Base-by-base conservation (phyloP, 83 land plant species). In the Picea abies region DNA sequence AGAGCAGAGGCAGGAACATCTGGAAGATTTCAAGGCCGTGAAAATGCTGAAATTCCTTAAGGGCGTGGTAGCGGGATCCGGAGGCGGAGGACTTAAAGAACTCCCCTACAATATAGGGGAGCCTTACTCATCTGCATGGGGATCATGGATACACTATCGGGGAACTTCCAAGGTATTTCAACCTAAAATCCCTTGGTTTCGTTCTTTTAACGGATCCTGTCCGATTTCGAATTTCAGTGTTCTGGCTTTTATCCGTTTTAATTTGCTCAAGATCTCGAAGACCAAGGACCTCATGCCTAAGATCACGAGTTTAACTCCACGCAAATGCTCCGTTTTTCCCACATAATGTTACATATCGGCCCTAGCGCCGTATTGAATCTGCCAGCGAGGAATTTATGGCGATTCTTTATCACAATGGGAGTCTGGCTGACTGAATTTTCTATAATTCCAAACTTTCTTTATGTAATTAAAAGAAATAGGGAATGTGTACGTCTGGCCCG, bases 81-180 rank as follows among this genome's bases (percentile, higher is more conserved):
- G 91, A 4, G 82, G 95, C 10, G 99, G 96, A 9, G 98, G 98
- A 5, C 70, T 90, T 79, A 97, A 93, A 80, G 99, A 97, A 85
- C 91, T 97, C 20, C 99, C 99, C 8, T 97, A 97, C 89, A 95
- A 90, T 84, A 89, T 95, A 84, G 98, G 98, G 56, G 99, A 97
- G 70, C 97, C 99, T 39, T 96, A 94, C 84, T 81, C 98, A 60
- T 85, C 97, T 37, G 93, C 97, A 39, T 97, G 99, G 99, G 99
- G 99, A 44, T 93, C 97, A n/a, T 97, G 99, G 99, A 87, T 88
- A 65, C 99, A 97, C 85, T 85, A 65, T 78, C 94, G 93, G 5
- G 98, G 98, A 76, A 92, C 95, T 35, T 94, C 98, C 84, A 97
- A 94, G 95, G 99, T 97, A 37, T 41, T 56, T 60, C 60, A 7